These are phyloP conservation scores for Mycena indigotica DNA, from an alignment of 768 basidiomycete genomes.

Conservation along the genomic window DNA sequence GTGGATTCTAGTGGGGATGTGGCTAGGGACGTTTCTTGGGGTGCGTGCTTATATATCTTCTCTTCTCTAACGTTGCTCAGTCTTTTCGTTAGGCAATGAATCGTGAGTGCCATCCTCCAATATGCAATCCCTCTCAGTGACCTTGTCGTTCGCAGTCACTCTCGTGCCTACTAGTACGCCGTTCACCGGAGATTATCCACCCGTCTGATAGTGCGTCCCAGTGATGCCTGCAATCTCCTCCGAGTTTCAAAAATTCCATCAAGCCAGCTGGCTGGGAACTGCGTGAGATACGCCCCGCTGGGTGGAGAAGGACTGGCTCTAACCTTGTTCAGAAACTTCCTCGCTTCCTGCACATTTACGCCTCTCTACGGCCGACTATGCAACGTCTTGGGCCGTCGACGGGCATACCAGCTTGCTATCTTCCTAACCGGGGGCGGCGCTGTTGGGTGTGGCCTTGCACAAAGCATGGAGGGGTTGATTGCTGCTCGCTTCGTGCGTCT, in stretches of 20 bases:
- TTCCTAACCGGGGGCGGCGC: constrained; percentile 64
- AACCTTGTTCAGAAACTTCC: constrained; percentile 56
- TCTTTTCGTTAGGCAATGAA: constrained; percentile 19
- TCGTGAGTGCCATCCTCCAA: constrained; percentile 10
- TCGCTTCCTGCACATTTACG: constrained; percentile 81
- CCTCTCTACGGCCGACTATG: constrained; percentile 82
- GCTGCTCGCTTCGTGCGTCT: constrained; percentile 68
- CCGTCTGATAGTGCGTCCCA: constrained; percentile 26
- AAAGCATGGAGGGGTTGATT: constrained; percentile 71
- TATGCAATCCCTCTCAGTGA: not conserved
- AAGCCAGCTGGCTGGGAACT: constrained; percentile 84
- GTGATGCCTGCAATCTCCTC: constrained; percentile 81
- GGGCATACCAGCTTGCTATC: constrained; percentile 68
- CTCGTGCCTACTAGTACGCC: constrained; percentile 20
- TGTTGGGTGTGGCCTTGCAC: constrained; percentile 66
- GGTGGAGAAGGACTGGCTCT: not conserved
- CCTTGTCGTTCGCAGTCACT: constrained; percentile 1
- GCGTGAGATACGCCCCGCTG: constrained; percentile 44
- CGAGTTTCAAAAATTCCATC: constrained; percentile 74
- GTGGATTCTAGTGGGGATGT: constrained; percentile 13
- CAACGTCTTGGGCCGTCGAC: constrained; percentile 71
- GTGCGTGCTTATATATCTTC: not conserved
- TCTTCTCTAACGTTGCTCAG: not conserved
- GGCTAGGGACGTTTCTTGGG: constrained; percentile 15
- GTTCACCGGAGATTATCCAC: not conserved